These are phyloP conservation scores for Aegilops longissima DNA, from an alignment of 176 grass and related monocot species.

Conservation along the genomic window DNA sequence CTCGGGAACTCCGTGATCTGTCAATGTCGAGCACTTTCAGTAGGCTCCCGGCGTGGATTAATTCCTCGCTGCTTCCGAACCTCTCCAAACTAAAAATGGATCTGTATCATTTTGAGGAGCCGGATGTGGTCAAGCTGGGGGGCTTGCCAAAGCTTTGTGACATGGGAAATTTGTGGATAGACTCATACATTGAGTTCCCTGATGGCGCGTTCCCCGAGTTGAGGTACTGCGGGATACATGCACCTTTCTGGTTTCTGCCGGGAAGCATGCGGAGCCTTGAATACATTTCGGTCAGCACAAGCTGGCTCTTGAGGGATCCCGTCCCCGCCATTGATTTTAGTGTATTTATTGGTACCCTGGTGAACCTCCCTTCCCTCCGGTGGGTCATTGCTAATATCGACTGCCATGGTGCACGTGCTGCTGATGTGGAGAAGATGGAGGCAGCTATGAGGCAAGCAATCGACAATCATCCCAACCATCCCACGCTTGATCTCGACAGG, in stretches of 20 bases:
- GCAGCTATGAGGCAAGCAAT: too few species aligned
- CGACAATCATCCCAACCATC: too few species aligned
- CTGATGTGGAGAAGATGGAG: too few species aligned
- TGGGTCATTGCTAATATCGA: background rate
- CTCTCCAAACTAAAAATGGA: rapidly evolving
- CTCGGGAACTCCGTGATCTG: too few species aligned
- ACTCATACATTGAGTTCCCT: too few species aligned
- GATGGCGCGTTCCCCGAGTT: background rate
- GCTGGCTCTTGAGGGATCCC: rapidly evolving
- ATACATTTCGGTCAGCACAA: rapidly evolving
- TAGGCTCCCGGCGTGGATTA: background rate
- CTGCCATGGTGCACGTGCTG: too few species aligned
- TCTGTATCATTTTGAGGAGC: too few species aligned
- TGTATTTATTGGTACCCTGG: background rate
- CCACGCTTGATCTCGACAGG: too few species aligned
- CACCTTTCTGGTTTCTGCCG: background rate
- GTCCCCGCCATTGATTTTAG: background rate
- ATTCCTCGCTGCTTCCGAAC: background rate
- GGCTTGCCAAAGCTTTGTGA: too few species aligned
- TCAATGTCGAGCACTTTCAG: too few species aligned
- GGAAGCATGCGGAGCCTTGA: background rate
- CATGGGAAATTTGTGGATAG: too few species aligned
- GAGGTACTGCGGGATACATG: rapidly evolving
- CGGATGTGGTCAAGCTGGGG: too few species aligned
- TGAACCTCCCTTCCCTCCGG: background rate